Conservation (phyloP, 2,329 filamentous ascomycete species). For the Plectosphaerella plurivora region DNA sequence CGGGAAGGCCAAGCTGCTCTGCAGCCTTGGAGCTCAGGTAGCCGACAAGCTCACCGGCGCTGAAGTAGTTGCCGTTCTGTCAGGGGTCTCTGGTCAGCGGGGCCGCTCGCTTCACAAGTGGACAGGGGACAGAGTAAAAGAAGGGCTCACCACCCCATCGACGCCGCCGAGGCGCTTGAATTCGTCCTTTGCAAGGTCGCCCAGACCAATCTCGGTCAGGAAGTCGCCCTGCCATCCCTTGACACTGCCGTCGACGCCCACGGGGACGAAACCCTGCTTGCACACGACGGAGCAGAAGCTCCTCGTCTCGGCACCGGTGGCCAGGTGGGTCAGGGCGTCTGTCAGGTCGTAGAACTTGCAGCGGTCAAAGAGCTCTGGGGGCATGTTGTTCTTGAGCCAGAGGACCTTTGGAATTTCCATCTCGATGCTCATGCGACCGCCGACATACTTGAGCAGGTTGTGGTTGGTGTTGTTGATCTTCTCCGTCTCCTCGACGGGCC, state of each 20-base stretch:
- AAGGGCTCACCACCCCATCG: conserved; percentile 80
- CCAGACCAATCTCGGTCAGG: conserved; percentile 78
- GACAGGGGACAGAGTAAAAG: conserved; percentile 22
- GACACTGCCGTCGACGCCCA: conserved; percentile 94
- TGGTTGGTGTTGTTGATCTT: conserved; percentile 92
- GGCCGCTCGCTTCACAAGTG: conserved; percentile 4
- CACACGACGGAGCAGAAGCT: conserved; percentile 96
- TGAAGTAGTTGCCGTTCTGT: conserved; percentile 87
- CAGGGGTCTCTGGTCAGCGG: neutral
- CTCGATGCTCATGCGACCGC: conserved; percentile 97
- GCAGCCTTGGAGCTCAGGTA: conserved; percentile 80
- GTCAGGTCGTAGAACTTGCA: conserved; percentile 97
- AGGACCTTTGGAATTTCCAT: conserved; percentile 99
- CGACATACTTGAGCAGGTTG: conserved; percentile 91
- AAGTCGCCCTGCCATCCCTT: conserved; percentile 99
- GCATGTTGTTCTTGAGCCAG: conserved; percentile 99
- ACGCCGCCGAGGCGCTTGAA: conserved; percentile 94
- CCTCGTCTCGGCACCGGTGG: conserved; percentile 84
- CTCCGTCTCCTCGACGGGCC: conserved; percentile 83
- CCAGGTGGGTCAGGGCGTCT: conserved; percentile 90
- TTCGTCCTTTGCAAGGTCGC: conserved; percentile 76
- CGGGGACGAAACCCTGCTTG: conserved; percentile 94
- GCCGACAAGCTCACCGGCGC: conserved; percentile 87
- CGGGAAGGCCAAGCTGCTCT: conserved; percentile 74
- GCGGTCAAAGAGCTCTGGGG: conserved; percentile 78